Conservation (phyloP, 2,329 filamentous ascomycete species). For the Anthostomella pinea region DNA sequence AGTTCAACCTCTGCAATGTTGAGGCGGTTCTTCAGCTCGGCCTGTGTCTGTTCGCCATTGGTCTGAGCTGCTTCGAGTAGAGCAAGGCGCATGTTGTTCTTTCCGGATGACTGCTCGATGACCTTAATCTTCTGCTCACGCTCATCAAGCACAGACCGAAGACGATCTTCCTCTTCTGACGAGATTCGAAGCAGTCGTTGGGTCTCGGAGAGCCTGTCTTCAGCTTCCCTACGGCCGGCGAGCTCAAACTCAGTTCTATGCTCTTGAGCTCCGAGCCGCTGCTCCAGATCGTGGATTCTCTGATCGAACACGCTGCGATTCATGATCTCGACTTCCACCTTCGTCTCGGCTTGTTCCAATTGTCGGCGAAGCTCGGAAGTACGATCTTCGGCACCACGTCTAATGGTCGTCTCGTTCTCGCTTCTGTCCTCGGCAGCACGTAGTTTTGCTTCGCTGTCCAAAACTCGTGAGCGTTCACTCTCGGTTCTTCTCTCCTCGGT, state of each 20-base stretch:
- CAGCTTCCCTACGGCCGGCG: conserved; percentile 60
- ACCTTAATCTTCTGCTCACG: conserved; percentile 64
- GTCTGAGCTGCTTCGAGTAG: conserved; percentile 66
- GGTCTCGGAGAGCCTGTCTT: conserved; percentile 71
- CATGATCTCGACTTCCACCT: conserved; percentile 59
- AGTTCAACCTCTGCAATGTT: conserved; percentile 54
- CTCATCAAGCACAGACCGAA: conserved; percentile 66
- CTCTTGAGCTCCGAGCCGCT: conserved; percentile 62
- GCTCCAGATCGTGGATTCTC: conserved; percentile 67
- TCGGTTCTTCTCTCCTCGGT: conserved; percentile 25
- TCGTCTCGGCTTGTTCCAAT: conserved; percentile 55
- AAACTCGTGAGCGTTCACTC: conserved; percentile 43
- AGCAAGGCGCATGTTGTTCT: conserved; percentile 60
- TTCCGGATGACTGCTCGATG: conserved; percentile 53
- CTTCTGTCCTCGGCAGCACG: conserved; percentile 45
- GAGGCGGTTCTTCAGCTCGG: conserved; percentile 55
- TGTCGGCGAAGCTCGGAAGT: conserved; percentile 52
- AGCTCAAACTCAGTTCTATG: conserved; percentile 63
- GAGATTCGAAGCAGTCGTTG: conserved; percentile 66
- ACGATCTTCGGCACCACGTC: conserved; percentile 52
- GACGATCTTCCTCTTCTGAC: conserved; percentile 68
- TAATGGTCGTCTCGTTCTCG: conserved; percentile 47
- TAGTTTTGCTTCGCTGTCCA: conserved; percentile 57
- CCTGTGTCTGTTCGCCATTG: conserved; percentile 51
- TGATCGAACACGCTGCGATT: conserved; percentile 57